These are phyloP conservation scores for Geosiphon pyriformis DNA, from an alignment of 192 early-diverging fungal genomes.

Conservation along the genomic window DNA sequence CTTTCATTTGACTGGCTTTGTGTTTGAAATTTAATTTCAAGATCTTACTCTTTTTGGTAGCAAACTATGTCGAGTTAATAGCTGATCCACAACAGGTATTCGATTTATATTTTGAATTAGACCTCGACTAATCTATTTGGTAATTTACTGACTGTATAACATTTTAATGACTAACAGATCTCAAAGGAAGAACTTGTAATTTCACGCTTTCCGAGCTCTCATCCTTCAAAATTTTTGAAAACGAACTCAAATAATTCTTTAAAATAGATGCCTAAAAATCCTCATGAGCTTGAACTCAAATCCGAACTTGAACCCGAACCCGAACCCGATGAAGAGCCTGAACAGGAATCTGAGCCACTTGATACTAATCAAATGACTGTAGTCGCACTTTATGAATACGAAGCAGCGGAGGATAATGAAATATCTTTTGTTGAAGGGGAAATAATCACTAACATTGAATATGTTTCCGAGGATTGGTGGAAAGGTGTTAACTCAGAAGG, in stretches of 20 bases:
- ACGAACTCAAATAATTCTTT: no score
- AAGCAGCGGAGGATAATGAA: conserved; percentile 83
- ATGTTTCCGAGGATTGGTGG: conserved; percentile 92
- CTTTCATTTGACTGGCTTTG: background rate
- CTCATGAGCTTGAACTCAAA: conserved; percentile 20
- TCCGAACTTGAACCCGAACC: conserved; percentile 19
- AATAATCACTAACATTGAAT: conserved; percentile 70
- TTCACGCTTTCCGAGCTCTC: no score
- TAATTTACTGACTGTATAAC: no score
- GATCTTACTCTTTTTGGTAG: conserved; percentile 13
- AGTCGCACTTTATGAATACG: conserved; percentile 76
- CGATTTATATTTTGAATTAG: no score
- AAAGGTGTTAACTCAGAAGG: conserved; percentile 58
- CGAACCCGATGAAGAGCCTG: conserved; percentile 25
- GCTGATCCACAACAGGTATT: background rate
- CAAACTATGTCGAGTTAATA: conserved; percentile 38
- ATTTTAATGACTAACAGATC: no score
- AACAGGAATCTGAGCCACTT: conserved; percentile 24
- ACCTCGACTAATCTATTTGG: no score
- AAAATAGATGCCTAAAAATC: no score
- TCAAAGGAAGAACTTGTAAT: no score
- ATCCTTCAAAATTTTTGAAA: no score
- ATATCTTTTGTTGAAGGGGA: conserved; percentile 74
- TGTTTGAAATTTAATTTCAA: background rate
- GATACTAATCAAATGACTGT: conserved; percentile 39